Evolutionary conservation across 306 rosid genomes (phyloP), one percentile per base, ranked within the genome.

Genomic region (Gillenia trifoliata): DNA sequence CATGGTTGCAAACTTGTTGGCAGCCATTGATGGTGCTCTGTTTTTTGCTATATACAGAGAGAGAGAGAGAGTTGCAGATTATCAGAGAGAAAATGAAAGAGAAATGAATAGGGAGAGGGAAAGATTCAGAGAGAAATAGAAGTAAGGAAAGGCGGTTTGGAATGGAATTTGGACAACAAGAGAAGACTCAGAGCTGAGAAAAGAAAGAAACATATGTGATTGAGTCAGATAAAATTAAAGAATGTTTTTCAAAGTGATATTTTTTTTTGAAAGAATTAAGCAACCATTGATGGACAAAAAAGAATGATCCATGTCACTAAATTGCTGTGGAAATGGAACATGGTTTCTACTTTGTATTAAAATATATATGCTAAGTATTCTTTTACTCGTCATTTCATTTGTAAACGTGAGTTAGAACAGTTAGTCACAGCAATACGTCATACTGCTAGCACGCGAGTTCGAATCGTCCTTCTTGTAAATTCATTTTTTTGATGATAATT

Each of bases 1-100:
- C 92, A 90, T 80, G 80, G 93, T 92, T 59, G 98, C 96, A 73
- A 89, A 92, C 77, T 90, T 95, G 91, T 95, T 92, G 87, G 92
- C 81, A 52, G 90, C 99, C 99, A 95, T 95, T 86, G 85, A 73
- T 80, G 91, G 55, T 74, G 72, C 70, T 87, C 60, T 80, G 79
- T 64, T 78, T 78, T 55, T 76, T 71, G 52, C 66, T 88, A 88
- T 89, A 76, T 88, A 91, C 96, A 81, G 62, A 65, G 74, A 30
- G 50, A 69, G 74, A 31, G 72, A 62, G 59, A 71, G 79, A 52
- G 59, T 57, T 43, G 43, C 19, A 70, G 77, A 54, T 38, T 20
- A 64, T 0, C 41, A 49, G 40, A 72, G 55, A 49, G 45, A 68
- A 69, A 68, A 57, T n/a, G 66, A 66, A 82, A 70, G 79, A 68